Evolutionary conservation across 129 eudicot species (phyloP), one percentile per base, ranked within the genome.

Genomic region (Arctium lappa): DNA sequence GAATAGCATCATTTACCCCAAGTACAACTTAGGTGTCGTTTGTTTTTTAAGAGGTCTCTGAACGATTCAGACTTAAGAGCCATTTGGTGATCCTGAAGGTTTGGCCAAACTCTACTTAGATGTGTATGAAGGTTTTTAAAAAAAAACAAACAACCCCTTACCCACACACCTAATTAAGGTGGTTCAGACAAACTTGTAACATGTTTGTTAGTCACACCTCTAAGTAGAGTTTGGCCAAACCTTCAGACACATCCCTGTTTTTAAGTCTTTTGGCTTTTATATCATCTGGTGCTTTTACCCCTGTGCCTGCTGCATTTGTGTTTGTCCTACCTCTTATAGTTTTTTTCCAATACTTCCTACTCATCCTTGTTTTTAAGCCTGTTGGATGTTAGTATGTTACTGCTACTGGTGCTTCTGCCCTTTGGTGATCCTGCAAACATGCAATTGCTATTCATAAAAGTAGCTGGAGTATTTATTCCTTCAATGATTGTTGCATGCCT

Each of bases 391-490:
- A 73, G 79, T 62, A 73, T 81, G 73, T 30, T 39, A 73, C 73
- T 62, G 46, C 63, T 50, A 53, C 40, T 36, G 11, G 39, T 53
- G 30, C 66, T 81, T 73, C 73, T 73, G 16, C 79, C 31, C 85
- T 50, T 74, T 18, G 81, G 78, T 66, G 71, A 15, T 75, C 81
- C 70, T 46, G 81, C 29, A 76, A 69, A 39, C 81, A 82, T 82
- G 76, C 5, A 4, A 30, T 31, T 66, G 38, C 31, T 73, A 6
- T 71, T 80, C 60, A 37, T 72, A 80, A 72, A 60, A 73, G 56
- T 80, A n/a, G 65, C 36, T 79, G 2, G 32, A n/a, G 69, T 72
- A 80, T 80, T 48, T 72, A 71, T 80, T 72, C 70, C 12, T 80
- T 80, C 71, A 30, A 44, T 42, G 16, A 30, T 40, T 39, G 60